phyloP scores from a whole-genome alignment of 352 stramenopile species.

The Phytophthora pluvialis region DNA sequence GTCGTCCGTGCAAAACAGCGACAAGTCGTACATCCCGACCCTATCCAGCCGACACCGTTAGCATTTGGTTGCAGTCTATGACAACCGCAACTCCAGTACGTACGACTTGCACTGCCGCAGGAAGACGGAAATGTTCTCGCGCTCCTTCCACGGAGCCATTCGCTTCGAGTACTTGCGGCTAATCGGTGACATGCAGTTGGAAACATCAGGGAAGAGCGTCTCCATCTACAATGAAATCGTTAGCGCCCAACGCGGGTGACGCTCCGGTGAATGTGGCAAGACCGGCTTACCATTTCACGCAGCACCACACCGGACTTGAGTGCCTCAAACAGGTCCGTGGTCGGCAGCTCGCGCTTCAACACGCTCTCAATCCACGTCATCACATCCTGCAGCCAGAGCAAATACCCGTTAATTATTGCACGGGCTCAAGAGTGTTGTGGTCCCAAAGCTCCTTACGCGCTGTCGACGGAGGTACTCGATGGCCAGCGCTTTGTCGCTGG shows the following conservation, averaged over 20 bases:
- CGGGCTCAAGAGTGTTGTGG: too few species aligned
- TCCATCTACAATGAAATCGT: constrained; percentile 41
- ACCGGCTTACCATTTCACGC: constrained; percentile 61
- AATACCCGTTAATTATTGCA: neutral
- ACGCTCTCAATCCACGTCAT: constrained; percentile 81
- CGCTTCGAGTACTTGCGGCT: constrained; percentile 71
- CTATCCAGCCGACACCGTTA: constrained; percentile 32
- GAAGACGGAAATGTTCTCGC: constrained; percentile 87
- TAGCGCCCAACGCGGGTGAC: neutral
- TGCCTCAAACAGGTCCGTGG: constrained; percentile 62
- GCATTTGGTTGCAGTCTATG: neutral
- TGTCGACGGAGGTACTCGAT: constrained; percentile 80
- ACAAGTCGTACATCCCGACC: constrained; percentile 84
- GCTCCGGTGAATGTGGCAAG: neutral
- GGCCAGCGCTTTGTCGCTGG: constrained; percentile 71
- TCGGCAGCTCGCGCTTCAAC: constrained; percentile 57
- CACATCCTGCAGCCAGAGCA: constrained; percentile 48
- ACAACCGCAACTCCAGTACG: constrained; percentile 12
- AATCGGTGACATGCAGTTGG: constrained; percentile 67
- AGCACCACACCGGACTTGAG: constrained; percentile 82
- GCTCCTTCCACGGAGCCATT: constrained; percentile 87
- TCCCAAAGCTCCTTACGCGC: constrained; percentile 39
- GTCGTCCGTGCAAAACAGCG: constrained; percentile 85
- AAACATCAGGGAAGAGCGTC: constrained; percentile 60
- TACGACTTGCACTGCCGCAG: constrained; percentile 85